Evolutionary conservation across 352 stramenopile species (phyloP).

Genomic region (Globisporangium viniferum): DNA sequence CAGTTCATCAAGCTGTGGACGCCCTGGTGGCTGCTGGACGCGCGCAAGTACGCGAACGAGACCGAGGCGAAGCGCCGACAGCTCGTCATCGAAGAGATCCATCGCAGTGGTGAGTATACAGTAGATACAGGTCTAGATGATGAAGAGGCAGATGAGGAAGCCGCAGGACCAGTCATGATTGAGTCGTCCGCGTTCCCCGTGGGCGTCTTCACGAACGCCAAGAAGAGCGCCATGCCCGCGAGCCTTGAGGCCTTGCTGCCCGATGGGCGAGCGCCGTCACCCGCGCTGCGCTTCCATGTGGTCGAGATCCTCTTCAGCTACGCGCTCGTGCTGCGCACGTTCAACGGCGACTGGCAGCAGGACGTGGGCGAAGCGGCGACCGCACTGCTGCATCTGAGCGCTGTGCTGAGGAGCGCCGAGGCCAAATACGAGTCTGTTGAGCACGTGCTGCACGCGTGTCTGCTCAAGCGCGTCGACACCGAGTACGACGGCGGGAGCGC

Average conservation of each 20-base stretch:
- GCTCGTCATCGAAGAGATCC: slow-evolving; percentile 53
- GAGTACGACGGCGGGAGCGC: slow-evolving; percentile 8
- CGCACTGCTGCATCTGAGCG: slow-evolving; percentile 41
- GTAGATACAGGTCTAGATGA: not conserved
- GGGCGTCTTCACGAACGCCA: slow-evolving; percentile 41
- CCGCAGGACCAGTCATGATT: slow-evolving; percentile 25
- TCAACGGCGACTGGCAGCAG: slow-evolving; percentile 76
- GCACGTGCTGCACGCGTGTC: slow-evolving; percentile 40
- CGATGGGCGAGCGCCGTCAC: slow-evolving; percentile 28
- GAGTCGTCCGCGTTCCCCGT: slow-evolving; percentile 37
- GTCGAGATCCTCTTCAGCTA: slow-evolving; percentile 74
- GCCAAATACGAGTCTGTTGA: slow-evolving; percentile 45
- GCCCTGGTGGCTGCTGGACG: slow-evolving; percentile 63
- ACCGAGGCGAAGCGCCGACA: slow-evolving; percentile 34
- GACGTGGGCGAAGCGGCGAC: slow-evolving; percentile 46
- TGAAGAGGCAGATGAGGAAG: slow-evolving; percentile 11
- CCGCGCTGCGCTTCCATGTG: slow-evolving; percentile 51
- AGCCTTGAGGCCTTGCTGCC: slow-evolving; percentile 33
- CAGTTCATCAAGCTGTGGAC: slow-evolving; percentile 64
- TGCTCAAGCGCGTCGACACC: slow-evolving; percentile 24
- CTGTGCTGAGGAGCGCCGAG: slow-evolving; percentile 45
- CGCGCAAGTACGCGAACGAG: slow-evolving; percentile 47
- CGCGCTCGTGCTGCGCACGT: slow-evolving; percentile 58
- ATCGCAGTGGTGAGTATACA: not conserved
- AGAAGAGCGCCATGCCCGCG: slow-evolving; percentile 33